Conservation (phyloP, 1,284 basidiomycete species). For the Trametes polyzona region DNA sequence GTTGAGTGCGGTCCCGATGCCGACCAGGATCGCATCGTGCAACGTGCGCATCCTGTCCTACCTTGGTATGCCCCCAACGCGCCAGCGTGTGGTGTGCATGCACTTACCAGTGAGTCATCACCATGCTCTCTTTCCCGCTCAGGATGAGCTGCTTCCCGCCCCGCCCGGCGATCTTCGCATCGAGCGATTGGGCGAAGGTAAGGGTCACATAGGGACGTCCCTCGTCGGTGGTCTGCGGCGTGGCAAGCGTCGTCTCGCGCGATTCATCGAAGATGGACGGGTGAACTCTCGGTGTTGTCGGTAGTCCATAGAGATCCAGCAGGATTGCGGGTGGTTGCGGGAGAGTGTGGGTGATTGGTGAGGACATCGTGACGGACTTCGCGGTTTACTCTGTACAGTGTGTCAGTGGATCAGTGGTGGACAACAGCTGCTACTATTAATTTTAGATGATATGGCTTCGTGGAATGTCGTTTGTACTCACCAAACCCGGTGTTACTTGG, state of each 20-base stretch:
- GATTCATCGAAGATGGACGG: constrained; percentile 25
- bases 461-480: no score
- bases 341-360: background rate
- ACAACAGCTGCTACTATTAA: background rate
- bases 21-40: constrained; percentile 93
- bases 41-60: constrained; percentile 76
- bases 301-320: constrained; percentile 21
- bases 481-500: no score
- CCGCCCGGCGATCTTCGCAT: constrained; percentile 88
- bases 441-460: no score
- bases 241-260: constrained; percentile 14
- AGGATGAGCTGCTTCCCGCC: constrained; percentile 79
- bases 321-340: constrained; percentile 24
- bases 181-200: constrained; percentile 95
- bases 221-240: constrained; percentile 16
- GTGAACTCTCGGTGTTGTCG: constrained; percentile 3
- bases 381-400: no score
- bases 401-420: no score
- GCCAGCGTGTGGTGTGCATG: background rate
- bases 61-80: background rate
- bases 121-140: constrained; percentile 87
- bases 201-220: constrained; percentile 73
- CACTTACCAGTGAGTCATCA: constrained; percentile 91
- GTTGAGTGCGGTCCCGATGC: constrained; percentile 88
- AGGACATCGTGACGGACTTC: background rate